Base-by-base conservation (phyloP, 345 rosid genomes). In the Sapria himalayana region DNA sequence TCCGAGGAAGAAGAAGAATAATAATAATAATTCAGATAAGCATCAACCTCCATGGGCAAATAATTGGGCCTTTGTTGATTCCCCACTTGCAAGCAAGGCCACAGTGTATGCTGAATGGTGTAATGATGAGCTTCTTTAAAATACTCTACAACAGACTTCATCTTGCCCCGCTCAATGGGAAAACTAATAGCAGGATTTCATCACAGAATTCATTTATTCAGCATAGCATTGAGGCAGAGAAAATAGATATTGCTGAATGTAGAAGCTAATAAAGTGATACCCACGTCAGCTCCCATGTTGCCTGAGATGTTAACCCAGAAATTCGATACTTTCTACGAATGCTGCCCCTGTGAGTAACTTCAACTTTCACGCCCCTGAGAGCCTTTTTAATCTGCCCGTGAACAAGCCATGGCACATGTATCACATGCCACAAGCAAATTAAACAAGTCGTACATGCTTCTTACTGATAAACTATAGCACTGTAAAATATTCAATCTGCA, bases 291-390 rank as follows among this genome's bases (percentile, higher is more conserved):
- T 85, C 93, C 15, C 92, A 70, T 43, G 96, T 85, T 17, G 96
- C 73, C 58, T 77, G 92, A 3, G 93, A 73, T 34, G 96, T 85
- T 49, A 85, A 57, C 31, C 91, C 93, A 46, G 93, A 72, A 25
- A 85, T 80, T 4, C 96, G 96, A 50, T 85, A 85, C 55, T 85
- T 85, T 29, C 96, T 64, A 9, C 96, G 85, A 93, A 85, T 85
- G 48, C 80, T 80, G 54, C 96, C 93, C 9, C 96, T 72, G 45
- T 80, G 96, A 0, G 96, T 85, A 46, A 85, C 93, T 64, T 85
- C 96, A 43, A 85, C 91, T 58, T 50, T 77, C 22, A 85, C 81
- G 38, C 96, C 96, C 67, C 96, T 70, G 37, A 85, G 77, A 17
- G 96, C 91, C 54, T 74, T 85, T 50, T 85, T 85, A 3, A 85